Percentiles rank a stretch among this genome's conserved stretches.
phyloP scores from a whole-genome alignment of 2,329 filamentous ascomycete species.

The Colletotrichum sublineola region DNA sequence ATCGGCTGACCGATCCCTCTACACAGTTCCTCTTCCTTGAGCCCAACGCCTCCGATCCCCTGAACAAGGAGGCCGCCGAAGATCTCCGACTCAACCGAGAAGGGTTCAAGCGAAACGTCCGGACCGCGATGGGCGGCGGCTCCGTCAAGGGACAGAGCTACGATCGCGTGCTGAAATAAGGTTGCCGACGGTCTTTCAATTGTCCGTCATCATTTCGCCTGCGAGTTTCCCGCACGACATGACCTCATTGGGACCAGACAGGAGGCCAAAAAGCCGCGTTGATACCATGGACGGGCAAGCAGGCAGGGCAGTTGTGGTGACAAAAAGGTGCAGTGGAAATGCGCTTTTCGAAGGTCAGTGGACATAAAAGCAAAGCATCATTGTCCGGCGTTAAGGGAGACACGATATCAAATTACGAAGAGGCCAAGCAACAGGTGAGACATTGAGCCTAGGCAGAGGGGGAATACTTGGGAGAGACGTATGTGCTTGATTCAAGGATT shows the following conservation, averaged over 20 bases:
- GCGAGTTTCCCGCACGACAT: not conserved
- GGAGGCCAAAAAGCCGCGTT: not conserved
- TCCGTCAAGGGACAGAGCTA: constrained; percentile 79
- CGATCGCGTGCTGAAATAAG: constrained; percentile 81
- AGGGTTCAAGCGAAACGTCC: constrained; percentile 91
- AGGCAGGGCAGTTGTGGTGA: constrained; percentile 17
- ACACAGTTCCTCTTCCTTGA: constrained; percentile 94
- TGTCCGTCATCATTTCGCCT: not conserved
- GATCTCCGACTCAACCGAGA: constrained; percentile 90
- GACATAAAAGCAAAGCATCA: constrained; percentile 38
- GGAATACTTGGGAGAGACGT: not conserved
- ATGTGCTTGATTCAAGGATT: not conserved
- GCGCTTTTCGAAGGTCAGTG: constrained; percentile 32
- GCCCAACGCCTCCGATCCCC: constrained; percentile 95
- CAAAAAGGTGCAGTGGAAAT: constrained; percentile 9
- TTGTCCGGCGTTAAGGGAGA: constrained; percentile 39
- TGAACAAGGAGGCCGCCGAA: constrained; percentile 98
- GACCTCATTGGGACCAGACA: not conserved
- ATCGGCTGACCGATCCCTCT: constrained; percentile 45
- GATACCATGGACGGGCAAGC: constrained; percentile 11
- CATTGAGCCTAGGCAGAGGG: constrained; percentile 18
- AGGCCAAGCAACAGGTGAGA: constrained; percentile 14
- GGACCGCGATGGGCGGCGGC: constrained; percentile 85
- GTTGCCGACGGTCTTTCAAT: not conserved
- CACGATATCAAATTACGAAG: constrained; percentile 32